Base-by-base conservation (phyloP, 495 filamentous ascomycete genomes). In the Penicillium mononematosum region DNA sequence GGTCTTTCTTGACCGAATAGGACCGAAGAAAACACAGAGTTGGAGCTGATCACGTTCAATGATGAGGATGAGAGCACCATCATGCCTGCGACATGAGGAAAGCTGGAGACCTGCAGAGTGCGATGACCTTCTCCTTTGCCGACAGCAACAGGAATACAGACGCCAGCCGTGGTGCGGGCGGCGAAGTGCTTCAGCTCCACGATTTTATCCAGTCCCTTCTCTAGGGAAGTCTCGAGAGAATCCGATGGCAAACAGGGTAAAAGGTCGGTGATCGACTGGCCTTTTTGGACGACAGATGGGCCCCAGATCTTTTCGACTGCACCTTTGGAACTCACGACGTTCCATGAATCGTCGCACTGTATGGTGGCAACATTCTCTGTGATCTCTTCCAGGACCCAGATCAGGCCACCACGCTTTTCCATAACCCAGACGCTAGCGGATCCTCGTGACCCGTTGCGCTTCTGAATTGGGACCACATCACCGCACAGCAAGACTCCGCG, bases 361-460 rank as follows among this genome's bases (percentile, higher is more conserved):
- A 98, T 62, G 53, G 80, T 79, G 27, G 89, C 91, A 36, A 93
- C 85, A 67, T 98, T 92, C 75, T 98, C 94, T 52, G 90, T 90
- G 51, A 98, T 97, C 71, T 98, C 94, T 72, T 98, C 94, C 5
- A 98, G 68, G 16, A 98, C 94, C 94, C 94, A 98, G 51, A 98
- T 97, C 47, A 98, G 70, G 7, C 92, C 91, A 45, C 91, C 89
- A 43, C 84, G 83, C 69, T 98, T 98, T 71, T 98, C 94, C 76
- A 97, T 98, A 0, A 98, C 94, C 94, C 94, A 98, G 31, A 98
- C 76, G 68, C 91, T 97, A 36, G 94, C 94, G 36, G 92, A 89
- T 2, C 95, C 94, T 1, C 86, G 91, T 17, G 86, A 81, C 8
- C 95, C 95, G 68, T 98, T 95, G 51, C 92, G 85, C 70, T 98